Conservation (phyloP, 1,284 basidiomycete genomes). For the Pascua sp. region DNA sequence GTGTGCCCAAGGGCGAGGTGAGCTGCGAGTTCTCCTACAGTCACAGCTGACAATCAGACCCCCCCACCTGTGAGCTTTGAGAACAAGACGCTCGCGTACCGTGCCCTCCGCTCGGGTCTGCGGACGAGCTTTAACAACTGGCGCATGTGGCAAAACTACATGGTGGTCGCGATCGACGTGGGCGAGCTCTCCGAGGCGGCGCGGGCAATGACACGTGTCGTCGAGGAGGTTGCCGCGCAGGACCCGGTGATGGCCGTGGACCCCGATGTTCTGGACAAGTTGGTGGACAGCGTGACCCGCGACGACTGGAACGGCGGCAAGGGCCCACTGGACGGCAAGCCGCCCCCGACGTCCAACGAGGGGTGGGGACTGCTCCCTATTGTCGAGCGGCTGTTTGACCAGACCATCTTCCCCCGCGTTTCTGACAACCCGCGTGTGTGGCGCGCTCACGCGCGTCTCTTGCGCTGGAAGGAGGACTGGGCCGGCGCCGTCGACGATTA, state of each 20-base stretch:
- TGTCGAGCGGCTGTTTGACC: constrained; percentile 68
- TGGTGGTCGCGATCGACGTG: constrained; percentile 88
- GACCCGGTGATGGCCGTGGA: constrained; percentile 66
- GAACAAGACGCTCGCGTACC: constrained; percentile 83
- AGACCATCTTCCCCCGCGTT: constrained; percentile 71
- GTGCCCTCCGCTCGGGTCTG: constrained; percentile 87
- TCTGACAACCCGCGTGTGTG: constrained; percentile 69
- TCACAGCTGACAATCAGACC: constrained; percentile 6
- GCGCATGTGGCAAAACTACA: constrained; percentile 98
- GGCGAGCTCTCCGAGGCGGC: constrained; percentile 86
- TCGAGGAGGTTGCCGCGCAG: constrained; percentile 68
- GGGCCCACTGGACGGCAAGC: constrained; percentile 34
- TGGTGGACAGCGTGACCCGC: constrained; percentile 79
- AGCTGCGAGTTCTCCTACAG: neutral
- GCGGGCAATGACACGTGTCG: constrained; percentile 74
- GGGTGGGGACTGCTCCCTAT: constrained; percentile 62
- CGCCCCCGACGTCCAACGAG: constrained; percentile 56
- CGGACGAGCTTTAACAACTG: constrained; percentile 83
- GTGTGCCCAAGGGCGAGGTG: constrained; percentile 28
- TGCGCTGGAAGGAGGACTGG: constrained; percentile 68
- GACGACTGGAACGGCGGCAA: constrained; percentile 49
- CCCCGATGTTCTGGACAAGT: constrained; percentile 76
- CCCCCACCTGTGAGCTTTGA: constrained; percentile 45
- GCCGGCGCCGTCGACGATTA: constrained; percentile 74
- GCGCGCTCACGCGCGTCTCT: constrained; percentile 72